Evolutionary conservation across 495 filamentous ascomycete species (phyloP), one percentile per base, ranked within the genome.

Genomic region (Pyrenula massariospora): DNA sequence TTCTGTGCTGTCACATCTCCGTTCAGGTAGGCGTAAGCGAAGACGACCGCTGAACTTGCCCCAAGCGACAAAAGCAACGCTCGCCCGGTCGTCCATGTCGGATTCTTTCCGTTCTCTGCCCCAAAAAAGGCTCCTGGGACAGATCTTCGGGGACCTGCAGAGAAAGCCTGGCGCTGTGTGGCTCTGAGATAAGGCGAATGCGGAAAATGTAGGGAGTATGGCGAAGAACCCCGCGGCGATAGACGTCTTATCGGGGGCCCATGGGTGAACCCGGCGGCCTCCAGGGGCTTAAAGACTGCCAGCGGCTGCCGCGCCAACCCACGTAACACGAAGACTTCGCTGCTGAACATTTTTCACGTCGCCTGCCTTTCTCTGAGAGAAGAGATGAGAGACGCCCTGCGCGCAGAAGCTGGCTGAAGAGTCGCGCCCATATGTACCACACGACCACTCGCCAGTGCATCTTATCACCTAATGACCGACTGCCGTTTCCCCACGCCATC

Each of bases 21-120:
- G 49, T 49, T 62, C 25, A 58, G 65, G 12, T 54, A 54, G 10
- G 70, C 67, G n/a, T 61, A 66, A n/a, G 63, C 62, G 50, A 73
- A 74, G 22, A 71, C 70, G 5, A 42, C 8, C n/a, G n/a, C n/a
- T 10, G 71, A 57, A 22, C 70, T 68, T 12, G 66, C 70, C 36
- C 68, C 68, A 15, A 65, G 63, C 25, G 70, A 70, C 51, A 64
- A 54, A 47, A 74, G 54, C 19, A 73, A 47, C 12, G 66, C 66
- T 25, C 64, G 63, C 24, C 58, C 54, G 2, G 66, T 62, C 1
- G 64, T 63, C 72, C 73, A 70, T n/a, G 64, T 69, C 1, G 53
- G 1, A 22, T 24, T 47, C 20, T 12, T 25, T 12, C 1, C 22
- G 19, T 22, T 19, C 12, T 21, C 15, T 36, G 25, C 54, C 10